Conservation (phyloP, 2,329 filamentous ascomycete genomes). For the Hypoxylon sp. region DNA sequence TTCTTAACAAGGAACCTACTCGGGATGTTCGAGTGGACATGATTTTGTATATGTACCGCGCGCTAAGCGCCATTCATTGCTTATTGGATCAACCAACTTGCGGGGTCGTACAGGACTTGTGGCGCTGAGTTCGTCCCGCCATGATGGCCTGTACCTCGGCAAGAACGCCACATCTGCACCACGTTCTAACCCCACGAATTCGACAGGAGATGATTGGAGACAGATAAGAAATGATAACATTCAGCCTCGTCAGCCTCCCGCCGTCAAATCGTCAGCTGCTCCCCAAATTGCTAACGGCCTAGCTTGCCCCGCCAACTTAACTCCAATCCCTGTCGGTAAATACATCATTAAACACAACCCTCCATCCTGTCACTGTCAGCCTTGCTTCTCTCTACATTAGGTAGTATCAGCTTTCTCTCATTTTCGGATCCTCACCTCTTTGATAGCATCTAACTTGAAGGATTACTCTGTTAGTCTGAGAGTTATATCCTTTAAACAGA, state of each 20-base stretch:
- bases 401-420: slow-evolving; percentile 2
- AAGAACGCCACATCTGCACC: slow-evolving; percentile 19
- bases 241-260: slow-evolving; percentile 36
- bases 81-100: slow-evolving; percentile 1
- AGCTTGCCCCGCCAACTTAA: slow-evolving; percentile 25
- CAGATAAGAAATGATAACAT: neutral
- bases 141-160: slow-evolving; percentile 16
- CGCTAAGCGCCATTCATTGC: neutral
- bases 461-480: slow-evolving; percentile 6
- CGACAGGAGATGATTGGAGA: slow-evolving; percentile 6
- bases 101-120: neutral
- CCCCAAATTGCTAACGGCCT: slow-evolving; percentile 11
- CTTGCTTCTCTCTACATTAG: slow-evolving; percentile 18
- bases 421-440: neutral
- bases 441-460: slow-evolving; percentile 7
- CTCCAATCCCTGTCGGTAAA: slow-evolving; percentile 33
- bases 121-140: slow-evolving; percentile 11
- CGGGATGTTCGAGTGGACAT: too few relatives aligned
- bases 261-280: slow-evolving; percentile 22
- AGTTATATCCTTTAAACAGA: slow-evolving; percentile 7
- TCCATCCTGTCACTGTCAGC: slow-evolving; percentile 33
- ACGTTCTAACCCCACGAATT: neutral
- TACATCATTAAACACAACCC: slow-evolving; percentile 31
- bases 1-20: too few relatives aligned
- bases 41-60: neutral